Percentiles rank a stretch among this genome's conserved stretches.
phyloP scores from a whole-genome alignment of 2,329 filamentous ascomycete species.

The Diaporthe amygdali region DNA sequence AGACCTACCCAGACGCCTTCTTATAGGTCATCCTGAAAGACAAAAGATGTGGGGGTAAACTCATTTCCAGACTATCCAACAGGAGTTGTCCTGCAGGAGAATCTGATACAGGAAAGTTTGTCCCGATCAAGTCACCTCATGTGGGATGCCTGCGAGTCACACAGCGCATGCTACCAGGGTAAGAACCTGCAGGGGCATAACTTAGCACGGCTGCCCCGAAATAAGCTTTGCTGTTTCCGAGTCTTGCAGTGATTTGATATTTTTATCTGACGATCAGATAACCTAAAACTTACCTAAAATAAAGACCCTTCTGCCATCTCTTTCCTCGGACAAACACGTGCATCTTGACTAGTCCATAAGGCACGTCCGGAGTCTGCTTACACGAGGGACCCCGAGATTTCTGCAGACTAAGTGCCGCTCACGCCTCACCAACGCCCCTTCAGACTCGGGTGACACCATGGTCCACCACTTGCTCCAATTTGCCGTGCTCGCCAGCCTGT shows the following conservation, averaged over 20 bases:
- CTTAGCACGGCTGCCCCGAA: neutral
- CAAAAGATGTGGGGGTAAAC: neutral
- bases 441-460: neutral
- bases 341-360: neutral
- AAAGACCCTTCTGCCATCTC: neutral
- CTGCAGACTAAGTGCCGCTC: neutral
- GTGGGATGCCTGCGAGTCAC: neutral
- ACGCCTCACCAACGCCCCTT: neutral
- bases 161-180: neutral
- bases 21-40: neutral
- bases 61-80: neutral
- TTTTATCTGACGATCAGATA: conserved; percentile 5
- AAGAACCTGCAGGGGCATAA: neutral
- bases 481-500: neutral
- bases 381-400: neutral
- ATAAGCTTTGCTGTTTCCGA: neutral
- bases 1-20: neutral
- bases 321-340: neutral
- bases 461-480: neutral
- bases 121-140: neutral
- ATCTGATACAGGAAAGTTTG: neutral
- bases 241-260: neutral
- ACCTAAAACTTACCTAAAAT: neutral
- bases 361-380: neutral
- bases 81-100: too few species aligned